phyloP scores from a whole-genome alignment of 2,329 filamentous ascomycete genomes.

The Chaetothyriales sp. region DNA sequence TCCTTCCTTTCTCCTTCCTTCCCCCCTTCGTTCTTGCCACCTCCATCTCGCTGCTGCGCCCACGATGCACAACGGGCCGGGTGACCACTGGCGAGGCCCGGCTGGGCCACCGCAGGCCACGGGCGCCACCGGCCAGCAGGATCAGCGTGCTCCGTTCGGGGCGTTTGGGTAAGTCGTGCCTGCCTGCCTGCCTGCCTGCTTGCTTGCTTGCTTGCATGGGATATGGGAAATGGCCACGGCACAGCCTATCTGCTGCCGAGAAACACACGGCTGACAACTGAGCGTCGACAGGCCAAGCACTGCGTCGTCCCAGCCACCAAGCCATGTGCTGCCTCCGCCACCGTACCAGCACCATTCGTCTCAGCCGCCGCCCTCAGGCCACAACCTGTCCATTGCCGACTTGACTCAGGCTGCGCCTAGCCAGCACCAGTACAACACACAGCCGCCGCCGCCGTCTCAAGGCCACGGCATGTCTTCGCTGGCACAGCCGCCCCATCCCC shows the following conservation, averaged over 20 bases:
- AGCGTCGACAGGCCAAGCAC: not conserved
- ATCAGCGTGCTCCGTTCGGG: conserved; percentile 25
- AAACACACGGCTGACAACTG: not conserved
- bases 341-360: conserved; percentile 20
- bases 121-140: conserved; percentile 6
- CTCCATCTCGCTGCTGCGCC: not conserved
- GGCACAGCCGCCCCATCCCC: conserved; percentile 10
- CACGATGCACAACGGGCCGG: conserved; percentile 14
- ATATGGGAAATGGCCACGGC: no score
- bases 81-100: conserved; percentile 27
- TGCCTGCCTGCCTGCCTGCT: not conserved
- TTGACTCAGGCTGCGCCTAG: conserved; percentile 31
- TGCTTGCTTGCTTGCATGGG: not conserved
- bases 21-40: not conserved
- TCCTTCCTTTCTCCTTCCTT: not conserved
- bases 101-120: conserved; percentile 23
- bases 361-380: conserved; percentile 26
- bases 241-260: not conserved
- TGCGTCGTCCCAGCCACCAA: conserved; percentile 27
- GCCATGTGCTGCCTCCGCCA: conserved; percentile 18
- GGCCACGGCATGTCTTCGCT: conserved; percentile 11
- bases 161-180: conserved; percentile 29
- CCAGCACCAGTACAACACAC: conserved; percentile 30
- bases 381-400: conserved; percentile 35
- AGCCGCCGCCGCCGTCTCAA: conserved; percentile 19